phyloP scores from a whole-genome alignment of 2,329 filamentous ascomycete genomes.

The Clonostachys chloroleuca region DNA sequence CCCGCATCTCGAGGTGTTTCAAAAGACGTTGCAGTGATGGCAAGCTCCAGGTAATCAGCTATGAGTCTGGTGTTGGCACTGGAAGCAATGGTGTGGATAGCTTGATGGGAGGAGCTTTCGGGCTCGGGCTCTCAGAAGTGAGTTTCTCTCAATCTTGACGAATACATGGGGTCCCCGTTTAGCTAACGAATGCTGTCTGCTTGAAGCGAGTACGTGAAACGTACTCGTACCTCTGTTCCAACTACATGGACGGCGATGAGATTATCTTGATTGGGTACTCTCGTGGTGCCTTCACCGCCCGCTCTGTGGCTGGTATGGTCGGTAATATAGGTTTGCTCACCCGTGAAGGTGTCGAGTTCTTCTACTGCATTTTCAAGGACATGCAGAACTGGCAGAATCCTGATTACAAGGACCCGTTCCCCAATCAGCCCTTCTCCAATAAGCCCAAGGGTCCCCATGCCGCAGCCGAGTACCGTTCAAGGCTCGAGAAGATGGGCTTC shows the following conservation, averaged over 20 bases:
- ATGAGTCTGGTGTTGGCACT: slow-evolving; percentile 57
- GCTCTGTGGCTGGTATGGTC: slow-evolving; percentile 3
- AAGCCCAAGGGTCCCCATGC: slow-evolving; percentile 42
- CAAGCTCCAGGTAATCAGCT: slow-evolving; percentile 53
- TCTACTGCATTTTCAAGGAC: slow-evolving; percentile 30
- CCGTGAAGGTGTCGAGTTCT: slow-evolving; percentile 40
- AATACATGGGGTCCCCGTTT: not conserved
- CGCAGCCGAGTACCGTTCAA: slow-evolving; percentile 33
- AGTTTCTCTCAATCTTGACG: not conserved
- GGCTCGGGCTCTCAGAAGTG: slow-evolving; percentile 48
- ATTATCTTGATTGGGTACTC: slow-evolving; percentile 55
- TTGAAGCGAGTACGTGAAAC: slow-evolving; percentile 49
- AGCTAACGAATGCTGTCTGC: slow-evolving; percentile 42
- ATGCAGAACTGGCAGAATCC: slow-evolving; percentile 8
- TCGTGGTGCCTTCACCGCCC: slow-evolving; percentile 48
- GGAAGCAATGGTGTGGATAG: slow-evolving; percentile 42
- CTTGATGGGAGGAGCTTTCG: slow-evolving; percentile 50
- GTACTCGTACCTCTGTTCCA: slow-evolving; percentile 3
- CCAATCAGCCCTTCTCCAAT: slow-evolving; percentile 36
- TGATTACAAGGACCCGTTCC: slow-evolving; percentile 18
- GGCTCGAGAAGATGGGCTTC: slow-evolving; percentile 34
- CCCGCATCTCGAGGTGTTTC: slow-evolving; percentile 54
- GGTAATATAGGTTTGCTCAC: slow-evolving; percentile 1
- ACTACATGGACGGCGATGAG: slow-evolving; percentile 47
- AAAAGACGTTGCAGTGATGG: slow-evolving; percentile 44